A percentile compares a stretch with the other conserved stretches of the same genome.
These are phyloP conservation scores for Hevea brasiliensis DNA, from an alignment of 345 rosid species.

Conservation along the genomic window DNA sequence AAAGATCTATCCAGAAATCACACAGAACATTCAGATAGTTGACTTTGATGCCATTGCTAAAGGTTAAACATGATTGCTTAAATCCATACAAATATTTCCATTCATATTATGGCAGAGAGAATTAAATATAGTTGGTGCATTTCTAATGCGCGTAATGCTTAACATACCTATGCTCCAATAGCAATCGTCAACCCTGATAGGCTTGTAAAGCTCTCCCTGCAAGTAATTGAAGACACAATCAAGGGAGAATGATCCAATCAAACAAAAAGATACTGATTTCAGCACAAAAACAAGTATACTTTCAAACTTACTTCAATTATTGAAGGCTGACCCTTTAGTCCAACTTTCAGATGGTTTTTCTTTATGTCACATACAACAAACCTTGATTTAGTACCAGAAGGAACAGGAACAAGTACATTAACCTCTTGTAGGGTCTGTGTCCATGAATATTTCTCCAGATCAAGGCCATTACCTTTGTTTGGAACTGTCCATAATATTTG, in stretches of 20 bases:
- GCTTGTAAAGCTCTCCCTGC: slow-evolving; percentile 69
- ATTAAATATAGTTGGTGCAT: neutral
- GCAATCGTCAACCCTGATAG: slow-evolving; percentile 79
- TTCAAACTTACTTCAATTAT: slow-evolving; percentile 68
- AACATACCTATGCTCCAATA: slow-evolving; percentile 90
- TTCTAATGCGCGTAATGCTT: neutral
- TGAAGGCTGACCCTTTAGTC: slow-evolving; percentile 82
- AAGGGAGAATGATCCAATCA: neutral
- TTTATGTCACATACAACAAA: slow-evolving; percentile 70
- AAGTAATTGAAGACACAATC: slow-evolving; percentile 15
- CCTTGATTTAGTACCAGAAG: slow-evolving; percentile 72
- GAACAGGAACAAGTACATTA: slow-evolving; percentile 65
- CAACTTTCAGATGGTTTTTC: slow-evolving; percentile 81
- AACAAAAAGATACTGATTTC: neutral
- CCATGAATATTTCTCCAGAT: slow-evolving; percentile 87
- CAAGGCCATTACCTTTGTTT: slow-evolving; percentile 87
- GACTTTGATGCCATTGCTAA: neutral
- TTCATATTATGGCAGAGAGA: neutral
- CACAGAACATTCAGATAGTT: neutral
- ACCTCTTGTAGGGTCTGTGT: slow-evolving; percentile 85
- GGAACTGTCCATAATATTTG: slow-evolving; percentile 51
- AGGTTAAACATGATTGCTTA: neutral
- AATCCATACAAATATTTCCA: neutral
- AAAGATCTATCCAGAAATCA: neutral
- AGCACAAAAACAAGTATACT: neutral